Evolutionary conservation across 1,284 basidiomycete genomes (phyloP).

Genomic region (Polyporus tsugae): DNA sequence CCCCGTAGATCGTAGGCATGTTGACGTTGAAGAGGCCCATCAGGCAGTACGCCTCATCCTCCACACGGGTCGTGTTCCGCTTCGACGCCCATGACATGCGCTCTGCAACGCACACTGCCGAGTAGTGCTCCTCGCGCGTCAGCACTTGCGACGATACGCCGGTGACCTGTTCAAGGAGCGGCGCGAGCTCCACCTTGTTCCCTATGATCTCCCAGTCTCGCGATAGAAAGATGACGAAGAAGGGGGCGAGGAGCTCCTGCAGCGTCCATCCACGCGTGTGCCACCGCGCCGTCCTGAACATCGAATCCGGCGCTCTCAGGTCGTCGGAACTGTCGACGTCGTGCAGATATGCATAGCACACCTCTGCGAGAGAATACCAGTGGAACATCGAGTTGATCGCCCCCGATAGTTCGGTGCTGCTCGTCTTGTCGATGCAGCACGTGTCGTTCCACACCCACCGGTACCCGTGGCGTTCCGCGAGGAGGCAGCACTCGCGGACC

Average conservation of each 20-base stretch:
- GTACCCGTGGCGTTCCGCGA: conserved; percentile 1
- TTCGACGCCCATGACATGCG: neutral
- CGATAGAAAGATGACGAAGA: neutral
- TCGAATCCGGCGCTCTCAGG: neutral
- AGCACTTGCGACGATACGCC: neutral
- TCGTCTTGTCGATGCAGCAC: neutral
- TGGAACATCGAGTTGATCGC: conserved; percentile 4
- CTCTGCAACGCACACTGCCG: neutral
- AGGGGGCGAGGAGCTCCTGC: neutral
- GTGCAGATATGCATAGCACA: neutral
- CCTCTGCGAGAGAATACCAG: conserved; percentile 1
- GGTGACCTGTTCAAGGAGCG: neutral
- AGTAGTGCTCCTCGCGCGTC: conserved; percentile 1
- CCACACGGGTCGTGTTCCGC: conserved; percentile 6
- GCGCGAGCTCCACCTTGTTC: neutral
- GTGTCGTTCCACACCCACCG: conserved; percentile 1
- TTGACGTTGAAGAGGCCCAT: conserved; percentile 15
- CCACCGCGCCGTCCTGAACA: neutral
- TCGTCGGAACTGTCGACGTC: neutral
- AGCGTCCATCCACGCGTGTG: neutral
- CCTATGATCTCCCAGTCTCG: neutral
- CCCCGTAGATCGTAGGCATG: conserved; percentile 18
- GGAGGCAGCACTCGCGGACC: neutral
- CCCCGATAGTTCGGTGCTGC: neutral
- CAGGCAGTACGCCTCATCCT: conserved; percentile 15